These are phyloP conservation scores for Capsicum pubescens DNA, from an alignment of 257 asterid genomes.

Conservation along the genomic window DNA sequence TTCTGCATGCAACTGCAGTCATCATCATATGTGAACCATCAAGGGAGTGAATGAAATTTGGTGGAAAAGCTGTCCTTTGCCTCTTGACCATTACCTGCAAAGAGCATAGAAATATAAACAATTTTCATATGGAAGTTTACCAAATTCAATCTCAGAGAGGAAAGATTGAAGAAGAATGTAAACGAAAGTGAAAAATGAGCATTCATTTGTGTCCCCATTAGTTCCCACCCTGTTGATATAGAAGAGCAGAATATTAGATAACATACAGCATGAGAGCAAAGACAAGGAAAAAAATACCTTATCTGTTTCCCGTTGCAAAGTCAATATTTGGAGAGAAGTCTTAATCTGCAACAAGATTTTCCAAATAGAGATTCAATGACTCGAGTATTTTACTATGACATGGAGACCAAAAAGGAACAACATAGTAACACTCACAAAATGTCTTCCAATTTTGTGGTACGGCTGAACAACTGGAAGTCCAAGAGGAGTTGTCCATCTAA, in stretches of 20 bases:
- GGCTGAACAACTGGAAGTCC: slow-evolving; percentile 99
- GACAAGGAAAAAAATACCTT: slow-evolving; percentile 50
- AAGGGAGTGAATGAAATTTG: slow-evolving; percentile 95
- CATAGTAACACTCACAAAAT: slow-evolving; percentile 56
- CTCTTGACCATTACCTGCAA: slow-evolving; percentile 83
- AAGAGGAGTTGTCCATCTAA: slow-evolving; percentile 95
- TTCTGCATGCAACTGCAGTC: slow-evolving; percentile 95
- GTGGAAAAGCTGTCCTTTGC: slow-evolving; percentile 97
- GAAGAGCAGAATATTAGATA: not conserved
- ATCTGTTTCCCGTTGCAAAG: slow-evolving; percentile 80
- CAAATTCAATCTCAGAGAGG: slow-evolving; percentile 19
- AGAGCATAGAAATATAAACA: slow-evolving; percentile 31
- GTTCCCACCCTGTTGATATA: slow-evolving; percentile 10
- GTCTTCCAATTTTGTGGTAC: slow-evolving; percentile 73
- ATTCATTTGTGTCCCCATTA: not conserved
- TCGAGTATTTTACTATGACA: not conserved
- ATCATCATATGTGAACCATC: slow-evolving; percentile 99
- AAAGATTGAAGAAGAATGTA: slow-evolving; percentile 15
- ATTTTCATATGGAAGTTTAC: not conserved
- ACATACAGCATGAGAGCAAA: not conserved
- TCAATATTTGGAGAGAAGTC: slow-evolving; percentile 91
- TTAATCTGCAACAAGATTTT: slow-evolving; percentile 62
- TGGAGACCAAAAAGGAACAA: not conserved
- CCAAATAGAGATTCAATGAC: slow-evolving; percentile 22
- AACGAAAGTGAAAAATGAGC: slow-evolving; percentile 5